A percentile compares a stretch with the other conserved stretches of the same genome.
phyloP scores from a whole-genome alignment of 106 monocot genomes.

The Allium cepa region DNA sequence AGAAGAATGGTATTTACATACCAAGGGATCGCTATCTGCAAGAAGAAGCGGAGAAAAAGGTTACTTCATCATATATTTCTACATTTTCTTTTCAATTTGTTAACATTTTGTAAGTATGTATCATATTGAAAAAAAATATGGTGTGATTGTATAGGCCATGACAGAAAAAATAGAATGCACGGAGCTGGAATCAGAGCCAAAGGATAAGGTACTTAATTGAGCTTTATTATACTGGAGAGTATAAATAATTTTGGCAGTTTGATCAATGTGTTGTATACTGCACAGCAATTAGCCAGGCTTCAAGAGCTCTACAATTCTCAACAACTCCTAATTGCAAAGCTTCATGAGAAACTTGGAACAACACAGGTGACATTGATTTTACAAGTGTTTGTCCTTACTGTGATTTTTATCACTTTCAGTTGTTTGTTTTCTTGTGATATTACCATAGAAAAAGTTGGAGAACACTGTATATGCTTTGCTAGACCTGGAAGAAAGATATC shows the following conservation, averaged over 20 bases:
- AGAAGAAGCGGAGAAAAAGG: conserved; percentile 15
- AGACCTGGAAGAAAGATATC: conserved; percentile 87
- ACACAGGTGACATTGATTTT: conserved; percentile 43
- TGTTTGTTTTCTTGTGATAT: conserved; percentile 4
- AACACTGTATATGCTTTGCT: conserved; percentile 56
- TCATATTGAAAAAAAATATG: too few species aligned
- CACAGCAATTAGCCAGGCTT: conserved; percentile 76
- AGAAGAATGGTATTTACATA: conserved; percentile 97
- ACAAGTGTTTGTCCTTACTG: too few species aligned
- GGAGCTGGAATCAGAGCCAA: conserved; percentile 77
- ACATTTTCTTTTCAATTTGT: too few species aligned
- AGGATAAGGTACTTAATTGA: conserved; percentile 61
- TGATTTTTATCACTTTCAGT: too few species aligned
- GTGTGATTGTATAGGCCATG: conserved; percentile 52
- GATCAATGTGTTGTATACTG: conserved; percentile 12
- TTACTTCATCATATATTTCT: neutral
- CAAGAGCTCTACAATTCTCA: conserved; percentile 93
- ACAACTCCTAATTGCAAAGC: conserved; percentile 54
- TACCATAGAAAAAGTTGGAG: conserved; percentile 58
- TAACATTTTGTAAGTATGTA: too few species aligned
- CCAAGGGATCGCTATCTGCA: conserved; percentile 86
- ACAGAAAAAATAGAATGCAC: conserved; percentile 78
- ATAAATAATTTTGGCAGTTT: neutral
- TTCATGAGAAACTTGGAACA: conserved; percentile 74
- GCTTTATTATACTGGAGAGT: neutral